A percentile compares a stretch with the other conserved stretches of the same genome.
Conservation (phyloP, 2,329 filamentous ascomycete genomes). For the Phyllosticta ampelicida region DNA sequence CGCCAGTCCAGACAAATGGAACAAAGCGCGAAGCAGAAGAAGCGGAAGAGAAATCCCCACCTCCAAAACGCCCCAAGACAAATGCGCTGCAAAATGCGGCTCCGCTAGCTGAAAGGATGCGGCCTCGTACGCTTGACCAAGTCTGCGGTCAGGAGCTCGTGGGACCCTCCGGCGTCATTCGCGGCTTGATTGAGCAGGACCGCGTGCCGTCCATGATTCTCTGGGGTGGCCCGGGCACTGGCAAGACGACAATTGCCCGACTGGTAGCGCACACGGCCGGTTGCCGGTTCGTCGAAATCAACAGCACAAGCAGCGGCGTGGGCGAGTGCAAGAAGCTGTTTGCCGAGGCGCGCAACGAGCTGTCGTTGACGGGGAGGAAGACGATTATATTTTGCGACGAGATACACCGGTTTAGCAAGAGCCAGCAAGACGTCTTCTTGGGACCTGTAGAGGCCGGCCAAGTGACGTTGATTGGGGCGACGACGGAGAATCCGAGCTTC, state of each 20-base stretch:
- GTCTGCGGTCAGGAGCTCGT: slow-evolving; percentile 89
- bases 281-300: slow-evolving; percentile 87
- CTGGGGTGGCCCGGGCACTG: slow-evolving; percentile 73
- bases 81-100: slow-evolving; percentile 54
- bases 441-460: slow-evolving; percentile 84
- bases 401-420: slow-evolving; percentile 83
- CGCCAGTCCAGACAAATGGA: neutral
- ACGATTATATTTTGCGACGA: slow-evolving; percentile 98
- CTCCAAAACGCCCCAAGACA: slow-evolving; percentile 49
- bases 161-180: slow-evolving; percentile 69
- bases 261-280: slow-evolving; percentile 77
- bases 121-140: slow-evolving; percentile 71
- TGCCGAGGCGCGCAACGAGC: slow-evolving; percentile 68
- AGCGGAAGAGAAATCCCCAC: slow-evolving; percentile 22
- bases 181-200: slow-evolving; percentile 75
- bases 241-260: slow-evolving; percentile 85
- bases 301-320: slow-evolving; percentile 80
- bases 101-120: slow-evolving; percentile 88
- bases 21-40: slow-evolving; percentile 16
- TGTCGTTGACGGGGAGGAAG: slow-evolving; percentile 70
- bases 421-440: slow-evolving; percentile 90
- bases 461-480: slow-evolving; percentile 86
- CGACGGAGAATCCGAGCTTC: slow-evolving; percentile 94
- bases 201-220: slow-evolving; percentile 90
- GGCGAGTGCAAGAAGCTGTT: slow-evolving; percentile 91